phyloP scores from a whole-genome alignment of 495 filamentous ascomycete genomes.

The Evernia prunastri region DNA sequence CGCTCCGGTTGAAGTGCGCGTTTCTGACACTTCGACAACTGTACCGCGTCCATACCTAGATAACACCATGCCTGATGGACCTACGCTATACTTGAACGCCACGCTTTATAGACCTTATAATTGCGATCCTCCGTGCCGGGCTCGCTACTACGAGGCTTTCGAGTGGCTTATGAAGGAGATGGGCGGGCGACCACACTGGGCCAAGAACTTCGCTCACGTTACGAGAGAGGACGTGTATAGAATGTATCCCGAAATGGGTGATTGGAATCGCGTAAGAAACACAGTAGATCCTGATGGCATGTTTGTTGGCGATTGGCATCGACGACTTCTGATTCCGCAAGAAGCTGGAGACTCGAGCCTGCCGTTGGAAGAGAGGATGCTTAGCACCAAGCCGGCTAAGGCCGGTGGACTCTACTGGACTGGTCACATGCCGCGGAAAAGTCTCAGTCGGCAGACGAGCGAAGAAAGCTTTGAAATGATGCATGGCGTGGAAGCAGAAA shows the following conservation, averaged over 20 bases:
- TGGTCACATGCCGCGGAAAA: slow-evolving; percentile 33
- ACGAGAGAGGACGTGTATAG: slow-evolving; percentile 34
- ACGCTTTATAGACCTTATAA: slow-evolving; percentile 89
- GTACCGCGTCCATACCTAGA: slow-evolving; percentile 72
- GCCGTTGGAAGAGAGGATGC: slow-evolving; percentile 43
- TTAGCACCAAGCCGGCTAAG: slow-evolving; percentile 28
- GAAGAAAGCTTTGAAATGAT: slow-evolving; percentile 60
- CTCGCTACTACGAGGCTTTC: slow-evolving; percentile 86
- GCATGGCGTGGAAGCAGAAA: slow-evolving; percentile 38
- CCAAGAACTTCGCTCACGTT: slow-evolving; percentile 78
- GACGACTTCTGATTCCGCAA: slow-evolving; percentile 54
- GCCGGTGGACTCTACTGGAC: slow-evolving; percentile 53
- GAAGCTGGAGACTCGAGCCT: slow-evolving; percentile 24
- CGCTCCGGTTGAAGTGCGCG: slow-evolving; percentile 87
- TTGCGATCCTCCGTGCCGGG: slow-evolving; percentile 67
- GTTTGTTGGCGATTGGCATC: slow-evolving; percentile 89
- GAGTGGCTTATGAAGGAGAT: slow-evolving; percentile 93
- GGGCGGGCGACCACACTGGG: slow-evolving; percentile 91
- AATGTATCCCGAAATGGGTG: slow-evolving; percentile 51
- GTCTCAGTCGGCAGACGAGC: slow-evolving; percentile 35
- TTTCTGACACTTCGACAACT: slow-evolving; percentile 61
- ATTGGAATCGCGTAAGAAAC: slow-evolving; percentile 62
- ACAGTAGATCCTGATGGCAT: slow-evolving; percentile 82
- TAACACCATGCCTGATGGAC: slow-evolving; percentile 55
- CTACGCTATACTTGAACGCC: slow-evolving; percentile 91